These are phyloP conservation scores for Ceratocystis lukuohia DNA, from an alignment of 2,329 filamentous ascomycete genomes.

Conservation along the genomic window DNA sequence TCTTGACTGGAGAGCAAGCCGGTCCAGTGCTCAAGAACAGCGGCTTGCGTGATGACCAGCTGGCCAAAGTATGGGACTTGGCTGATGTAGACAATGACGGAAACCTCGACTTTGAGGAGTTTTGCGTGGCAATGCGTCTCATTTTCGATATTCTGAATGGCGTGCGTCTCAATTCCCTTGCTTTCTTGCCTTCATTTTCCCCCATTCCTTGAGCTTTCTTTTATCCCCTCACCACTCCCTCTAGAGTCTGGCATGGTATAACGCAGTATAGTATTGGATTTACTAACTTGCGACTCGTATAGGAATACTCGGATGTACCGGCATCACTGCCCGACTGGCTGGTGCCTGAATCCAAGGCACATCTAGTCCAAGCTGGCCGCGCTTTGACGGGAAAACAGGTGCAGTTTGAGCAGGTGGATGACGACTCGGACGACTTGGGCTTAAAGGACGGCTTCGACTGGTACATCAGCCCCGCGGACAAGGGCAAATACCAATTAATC, in stretches of 20 bases:
- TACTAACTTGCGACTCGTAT: conserved; percentile 10
- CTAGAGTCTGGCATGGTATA: not conserved
- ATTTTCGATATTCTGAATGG: conserved; percentile 97
- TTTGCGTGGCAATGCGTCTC: conserved; percentile 95
- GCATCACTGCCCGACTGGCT: conserved; percentile 82
- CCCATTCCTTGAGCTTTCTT: not conserved
- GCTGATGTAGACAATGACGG: conserved; percentile 96
- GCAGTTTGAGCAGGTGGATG: conserved; percentile 73
- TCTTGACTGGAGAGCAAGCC: conserved; percentile 46
- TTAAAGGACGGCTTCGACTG: conserved; percentile 96
- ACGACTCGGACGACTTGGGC: conserved; percentile 67
- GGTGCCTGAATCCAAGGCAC: conserved; percentile 85
- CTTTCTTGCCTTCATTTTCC: not conserved
- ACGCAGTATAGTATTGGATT: too few species aligned
- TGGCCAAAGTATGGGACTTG: conserved; percentile 95
- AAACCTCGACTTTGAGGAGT: conserved; percentile 97
- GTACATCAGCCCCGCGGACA: conserved; percentile 93
- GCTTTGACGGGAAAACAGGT: conserved; percentile 68
- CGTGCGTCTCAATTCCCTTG: conserved; percentile 37
- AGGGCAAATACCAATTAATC: conserved; percentile 91
- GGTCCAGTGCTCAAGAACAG: conserved; percentile 52
- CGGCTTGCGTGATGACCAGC: conserved; percentile 54
- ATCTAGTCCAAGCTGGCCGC: conserved; percentile 70
- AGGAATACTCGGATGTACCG: conserved; percentile 90
- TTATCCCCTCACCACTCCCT: not conserved